These are phyloP conservation scores for Penicillium vulpinum DNA, from an alignment of 2,329 filamentous ascomycete species.

Conservation along the genomic window DNA sequence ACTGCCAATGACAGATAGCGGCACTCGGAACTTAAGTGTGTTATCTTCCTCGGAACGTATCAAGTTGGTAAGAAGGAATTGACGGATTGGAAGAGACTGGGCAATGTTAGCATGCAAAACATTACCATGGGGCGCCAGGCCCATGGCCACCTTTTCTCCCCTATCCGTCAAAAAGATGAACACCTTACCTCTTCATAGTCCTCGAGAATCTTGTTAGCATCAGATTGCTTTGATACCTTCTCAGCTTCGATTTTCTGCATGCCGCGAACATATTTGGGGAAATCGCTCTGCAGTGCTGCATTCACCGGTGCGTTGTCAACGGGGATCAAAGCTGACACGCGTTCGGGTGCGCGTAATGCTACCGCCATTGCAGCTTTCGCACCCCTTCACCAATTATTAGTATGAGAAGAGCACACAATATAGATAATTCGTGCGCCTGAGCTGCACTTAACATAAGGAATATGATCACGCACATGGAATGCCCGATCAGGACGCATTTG, in stretches of 20 bases:
- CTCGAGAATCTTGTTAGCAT: constrained; percentile 77
- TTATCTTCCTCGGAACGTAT: constrained; percentile 55
- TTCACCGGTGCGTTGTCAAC: constrained; percentile 94
- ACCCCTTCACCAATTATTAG: constrained; percentile 57
- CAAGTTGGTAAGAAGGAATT: constrained; percentile 89
- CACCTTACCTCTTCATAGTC: constrained; percentile 66
- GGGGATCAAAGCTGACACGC: constrained; percentile 70
- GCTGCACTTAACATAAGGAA: background rate
- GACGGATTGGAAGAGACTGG: constrained; percentile 71
- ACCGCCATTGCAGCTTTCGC: constrained; percentile 91
- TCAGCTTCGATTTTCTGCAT: constrained; percentile 80
- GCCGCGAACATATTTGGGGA: constrained; percentile 75
- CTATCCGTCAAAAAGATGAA: constrained; percentile 3
- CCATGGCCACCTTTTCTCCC: background rate
- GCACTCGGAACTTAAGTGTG: constrained; percentile 73
- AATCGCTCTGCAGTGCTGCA: constrained; percentile 70
- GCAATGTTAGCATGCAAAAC: background rate
- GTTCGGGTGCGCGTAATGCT: constrained; percentile 67
- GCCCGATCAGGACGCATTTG: constrained; percentile 77
- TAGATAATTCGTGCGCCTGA: background rate
- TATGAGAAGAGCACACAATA: background rate
- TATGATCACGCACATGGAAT: constrained; percentile 71
- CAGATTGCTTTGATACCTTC: constrained; percentile 65
- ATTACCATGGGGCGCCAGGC: background rate
- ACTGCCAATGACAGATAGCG: constrained; percentile 67